These are phyloP conservation scores for Purshia tridentata DNA, from an alignment of 306 rosid genomes.

Conservation along the genomic window DNA sequence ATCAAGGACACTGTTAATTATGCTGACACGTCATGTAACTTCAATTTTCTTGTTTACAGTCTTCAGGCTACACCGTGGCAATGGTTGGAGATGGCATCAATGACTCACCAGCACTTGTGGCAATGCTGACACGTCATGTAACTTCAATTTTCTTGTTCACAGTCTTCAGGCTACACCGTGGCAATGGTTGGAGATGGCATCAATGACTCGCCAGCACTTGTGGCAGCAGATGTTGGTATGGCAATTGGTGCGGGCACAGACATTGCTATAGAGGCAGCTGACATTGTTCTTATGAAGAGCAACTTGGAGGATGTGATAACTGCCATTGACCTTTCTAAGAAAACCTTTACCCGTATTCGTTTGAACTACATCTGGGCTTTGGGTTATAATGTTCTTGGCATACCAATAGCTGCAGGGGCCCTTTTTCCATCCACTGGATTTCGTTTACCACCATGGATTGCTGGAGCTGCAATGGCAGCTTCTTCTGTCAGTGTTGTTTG, in stretches of 20 bases:
- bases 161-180: conserved; percentile 47
- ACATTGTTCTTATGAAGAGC: conserved; percentile 70
- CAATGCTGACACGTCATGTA: conserved; percentile 15
- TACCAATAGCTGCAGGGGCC: conserved; percentile 68
- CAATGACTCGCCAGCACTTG: conserved; percentile 77
- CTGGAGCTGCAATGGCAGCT: conserved; percentile 84
- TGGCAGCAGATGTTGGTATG: conserved; percentile 70
- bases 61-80: conserved; percentile 49
- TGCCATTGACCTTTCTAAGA: conserved; percentile 68
- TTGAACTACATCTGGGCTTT: conserved; percentile 66
- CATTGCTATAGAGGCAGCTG: conserved; percentile 81
- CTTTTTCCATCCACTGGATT: conserved; percentile 54
- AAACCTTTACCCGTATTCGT: conserved; percentile 54
- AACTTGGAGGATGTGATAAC: conserved; percentile 66
- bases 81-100: conserved; percentile 84
- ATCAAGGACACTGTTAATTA: neutral
- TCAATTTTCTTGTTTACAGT: conserved; percentile 24
- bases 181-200: conserved; percentile 85
- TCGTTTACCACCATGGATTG: conserved; percentile 72
- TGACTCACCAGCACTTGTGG: conserved; percentile 78
- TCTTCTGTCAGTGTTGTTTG: conserved; percentile 73
- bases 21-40: neutral
- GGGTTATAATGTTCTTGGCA: conserved; percentile 58
- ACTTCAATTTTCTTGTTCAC: neutral
- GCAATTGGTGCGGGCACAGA: conserved; percentile 81